These are phyloP conservation scores for Apiospora arundinis DNA, from an alignment of 2,329 filamentous ascomycete genomes.

Conservation along the genomic window DNA sequence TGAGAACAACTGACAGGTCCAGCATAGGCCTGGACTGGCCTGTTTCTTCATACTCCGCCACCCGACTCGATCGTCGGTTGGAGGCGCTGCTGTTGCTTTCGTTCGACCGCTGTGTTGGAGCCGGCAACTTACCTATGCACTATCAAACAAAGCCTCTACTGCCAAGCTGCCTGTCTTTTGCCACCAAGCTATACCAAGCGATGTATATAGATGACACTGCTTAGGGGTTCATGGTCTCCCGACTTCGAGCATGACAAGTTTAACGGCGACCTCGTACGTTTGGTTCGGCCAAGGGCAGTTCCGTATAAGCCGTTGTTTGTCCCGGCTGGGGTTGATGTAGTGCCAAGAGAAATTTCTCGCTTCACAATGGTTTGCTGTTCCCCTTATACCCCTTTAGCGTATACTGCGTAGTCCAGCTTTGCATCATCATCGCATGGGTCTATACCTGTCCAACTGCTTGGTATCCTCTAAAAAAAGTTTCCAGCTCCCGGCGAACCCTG, in stretches of 20 bases:
- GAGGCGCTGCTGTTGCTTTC: not conserved
- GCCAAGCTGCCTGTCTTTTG: not conserved
- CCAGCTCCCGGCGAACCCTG: not conserved
- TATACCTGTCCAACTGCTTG: not conserved
- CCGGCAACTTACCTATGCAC: not conserved
- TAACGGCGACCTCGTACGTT: not conserved
- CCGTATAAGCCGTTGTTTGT: slow-evolving; percentile 6
- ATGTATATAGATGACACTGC: not conserved
- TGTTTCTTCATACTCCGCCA: not conserved
- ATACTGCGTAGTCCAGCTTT: not conserved
- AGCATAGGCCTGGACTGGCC: not conserved
- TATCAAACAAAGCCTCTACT: not conserved
- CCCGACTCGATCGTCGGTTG: not conserved
- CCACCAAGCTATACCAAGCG: too few species aligned
- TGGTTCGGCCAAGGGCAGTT: slow-evolving; percentile 9
- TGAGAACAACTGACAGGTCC: not conserved
- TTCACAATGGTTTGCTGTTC: not conserved
- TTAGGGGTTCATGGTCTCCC: not conserved
- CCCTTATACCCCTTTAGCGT: not conserved
- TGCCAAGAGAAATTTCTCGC: slow-evolving; percentile 1
- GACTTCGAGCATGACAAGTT: not conserved
- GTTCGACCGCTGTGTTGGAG: not conserved
- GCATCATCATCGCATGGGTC: slow-evolving; percentile 14
- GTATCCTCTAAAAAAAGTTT: slow-evolving; percentile 12
- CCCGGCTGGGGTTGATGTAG: not conserved